phyloP scores from a whole-genome alignment of 345 rosid species.

The Hibiscus mutabilis region DNA sequence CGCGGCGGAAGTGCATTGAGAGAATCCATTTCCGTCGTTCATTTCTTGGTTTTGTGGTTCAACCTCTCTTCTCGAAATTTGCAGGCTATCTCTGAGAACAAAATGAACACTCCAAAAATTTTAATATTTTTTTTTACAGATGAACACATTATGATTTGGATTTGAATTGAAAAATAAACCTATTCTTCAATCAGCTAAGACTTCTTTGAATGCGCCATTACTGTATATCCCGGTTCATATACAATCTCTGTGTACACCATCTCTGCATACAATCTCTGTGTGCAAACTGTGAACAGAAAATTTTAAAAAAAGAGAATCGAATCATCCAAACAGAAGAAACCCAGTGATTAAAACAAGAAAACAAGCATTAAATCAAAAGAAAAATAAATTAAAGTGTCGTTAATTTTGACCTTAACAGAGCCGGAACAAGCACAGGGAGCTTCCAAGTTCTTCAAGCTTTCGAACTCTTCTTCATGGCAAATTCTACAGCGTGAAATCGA shows the following conservation, averaged over 20 bases:
- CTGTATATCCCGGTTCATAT: slow-evolving; percentile 71
- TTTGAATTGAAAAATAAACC: neutral
- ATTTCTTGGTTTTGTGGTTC: slow-evolving; percentile 22
- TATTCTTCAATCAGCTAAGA: slow-evolving; percentile 43
- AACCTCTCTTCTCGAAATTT: slow-evolving; percentile 30
- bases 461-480: neutral
- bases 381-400: neutral
- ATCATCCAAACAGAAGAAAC: neutral
- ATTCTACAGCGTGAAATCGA: slow-evolving; percentile 5
- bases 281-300: slow-evolving; percentile 39
- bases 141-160: neutral
- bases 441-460: slow-evolving; percentile 41
- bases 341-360: neutral
- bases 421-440: slow-evolving; percentile 94
- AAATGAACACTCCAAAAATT: neutral
- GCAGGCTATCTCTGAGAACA: slow-evolving; percentile 48
- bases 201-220: slow-evolving; percentile 31
- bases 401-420: slow-evolving; percentile 52
- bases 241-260: slow-evolving; percentile 91
- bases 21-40: slow-evolving; percentile 16
- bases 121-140: neutral
- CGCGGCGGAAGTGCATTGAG: slow-evolving; percentile 42
- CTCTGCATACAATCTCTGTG: slow-evolving; percentile 94
- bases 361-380: neutral
- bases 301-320: neutral